These are phyloP conservation scores for Stagonosporopsis vannaccii DNA, from an alignment of 2,329 filamentous ascomycete genomes.

Conservation along the genomic window DNA sequence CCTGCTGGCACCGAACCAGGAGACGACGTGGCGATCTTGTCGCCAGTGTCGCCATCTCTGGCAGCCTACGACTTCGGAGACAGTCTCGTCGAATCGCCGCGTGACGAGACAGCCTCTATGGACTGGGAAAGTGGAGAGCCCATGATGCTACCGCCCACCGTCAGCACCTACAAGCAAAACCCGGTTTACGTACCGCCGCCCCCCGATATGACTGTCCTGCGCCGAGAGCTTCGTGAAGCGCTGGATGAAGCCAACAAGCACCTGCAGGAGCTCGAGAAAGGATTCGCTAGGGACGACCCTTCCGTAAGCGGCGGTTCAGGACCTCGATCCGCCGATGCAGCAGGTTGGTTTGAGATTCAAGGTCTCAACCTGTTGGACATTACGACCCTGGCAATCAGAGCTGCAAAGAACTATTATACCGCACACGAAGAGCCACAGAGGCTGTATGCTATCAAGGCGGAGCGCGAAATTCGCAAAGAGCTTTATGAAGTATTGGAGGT, in stretches of 20 bases:
- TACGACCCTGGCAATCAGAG: slow-evolving; percentile 92
- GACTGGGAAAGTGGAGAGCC: slow-evolving; percentile 69
- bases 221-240: slow-evolving; percentile 70
- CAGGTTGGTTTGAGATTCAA: slow-evolving; percentile 84
- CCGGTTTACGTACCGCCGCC: slow-evolving; percentile 83
- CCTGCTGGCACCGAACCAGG: slow-evolving; percentile 43
- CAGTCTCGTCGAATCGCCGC: slow-evolving; percentile 60
- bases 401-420: slow-evolving; percentile 96
- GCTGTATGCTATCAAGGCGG: slow-evolving; percentile 84
- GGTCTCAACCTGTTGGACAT: slow-evolving; percentile 92
- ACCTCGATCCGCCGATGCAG: slow-evolving; percentile 49
- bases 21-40: slow-evolving; percentile 36
- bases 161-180: slow-evolving; percentile 91
- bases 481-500: slow-evolving; percentile 87
- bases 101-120: slow-evolving; percentile 58
- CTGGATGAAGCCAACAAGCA: slow-evolving; percentile 74
- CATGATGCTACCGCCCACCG: slow-evolving; percentile 92
- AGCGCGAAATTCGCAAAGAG: slow-evolving; percentile 84
- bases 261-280: slow-evolving; percentile 65
- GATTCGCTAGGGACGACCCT: slow-evolving; percentile 27
- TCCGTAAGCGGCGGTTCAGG: slow-evolving; percentile 17
- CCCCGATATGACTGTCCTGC: slow-evolving; percentile 81
- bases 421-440: slow-evolving; percentile 86
- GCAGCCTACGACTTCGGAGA: slow-evolving; percentile 42
- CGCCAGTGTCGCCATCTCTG: slow-evolving; percentile 32